Conservation (phyloP, 306 rosid genomes). For the Delonix regia region DNA sequence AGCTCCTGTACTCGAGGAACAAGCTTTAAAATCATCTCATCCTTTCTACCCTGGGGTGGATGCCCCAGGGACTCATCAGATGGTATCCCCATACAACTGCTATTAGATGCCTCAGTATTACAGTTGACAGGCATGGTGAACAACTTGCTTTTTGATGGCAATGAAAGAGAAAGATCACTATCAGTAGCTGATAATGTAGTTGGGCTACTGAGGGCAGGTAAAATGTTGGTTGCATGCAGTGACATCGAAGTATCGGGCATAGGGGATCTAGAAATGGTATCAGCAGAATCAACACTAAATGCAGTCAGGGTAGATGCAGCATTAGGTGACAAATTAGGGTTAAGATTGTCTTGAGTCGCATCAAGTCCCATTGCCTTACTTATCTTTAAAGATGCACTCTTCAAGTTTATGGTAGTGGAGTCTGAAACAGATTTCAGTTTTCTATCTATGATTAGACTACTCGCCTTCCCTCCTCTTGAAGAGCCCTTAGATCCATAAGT, state of each 20-base stretch:
- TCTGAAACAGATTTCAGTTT: conserved; percentile 73
- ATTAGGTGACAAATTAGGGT: conserved; percentile 49
- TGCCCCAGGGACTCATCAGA: conserved; percentile 58
- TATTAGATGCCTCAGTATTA: conserved; percentile 46
- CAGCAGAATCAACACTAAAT: conserved; percentile 48
- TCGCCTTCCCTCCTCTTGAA: conserved; percentile 71
- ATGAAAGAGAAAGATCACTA: conserved; percentile 82
- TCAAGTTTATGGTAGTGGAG: conserved; percentile 64
- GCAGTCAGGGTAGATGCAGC: conserved; percentile 50
- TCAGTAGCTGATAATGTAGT: conserved; percentile 53
- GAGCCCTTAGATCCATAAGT: conserved; percentile 80
- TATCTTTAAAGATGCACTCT: conserved; percentile 70
- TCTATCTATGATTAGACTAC: conserved; percentile 75
- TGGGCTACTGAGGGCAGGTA: conserved; percentile 35
- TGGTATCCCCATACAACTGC: conserved; percentile 56
- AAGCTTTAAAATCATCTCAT: conserved; percentile 77
- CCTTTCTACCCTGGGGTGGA: conserved; percentile 73
- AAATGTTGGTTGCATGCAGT: conserved; percentile 32
- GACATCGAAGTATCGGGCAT: conserved; percentile 37
- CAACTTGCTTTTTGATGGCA: conserved; percentile 54
- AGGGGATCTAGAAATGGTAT: conserved; percentile 43
- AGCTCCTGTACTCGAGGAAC: conserved; percentile 73
- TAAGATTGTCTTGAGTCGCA: conserved; percentile 56
- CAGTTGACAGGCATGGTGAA: conserved; percentile 46
- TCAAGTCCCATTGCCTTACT: conserved; percentile 74